Base-by-base conservation (phyloP, 2,329 filamentous ascomycete species). In the Trichoderma afroharzianum region DNA sequence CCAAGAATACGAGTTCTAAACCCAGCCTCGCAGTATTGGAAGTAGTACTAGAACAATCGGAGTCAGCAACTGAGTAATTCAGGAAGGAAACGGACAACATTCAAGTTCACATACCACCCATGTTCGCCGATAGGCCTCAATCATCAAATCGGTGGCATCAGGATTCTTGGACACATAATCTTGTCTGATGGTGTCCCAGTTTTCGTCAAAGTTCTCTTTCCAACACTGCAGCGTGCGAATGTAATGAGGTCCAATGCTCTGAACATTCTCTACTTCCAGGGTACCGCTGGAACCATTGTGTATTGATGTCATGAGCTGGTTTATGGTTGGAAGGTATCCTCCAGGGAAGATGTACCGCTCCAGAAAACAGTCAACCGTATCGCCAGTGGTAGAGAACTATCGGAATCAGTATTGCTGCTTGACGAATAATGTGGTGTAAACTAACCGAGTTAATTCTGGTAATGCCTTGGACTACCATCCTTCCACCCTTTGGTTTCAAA, bases 201-300 rank as follows among this genome's bases (percentile, higher is more conserved):
- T 72, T 14, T n/a, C 14, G 76, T 90, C 77, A 77, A 93, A 93
- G 7, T 84, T 86, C 75, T 93, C 87, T 28, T 85, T 85, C 92
- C 92, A 94, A 5, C 91, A 77, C 8, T 90, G 83, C 75, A 93
- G 79, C 0, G 91, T 90, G 76, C 91, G 91, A 24, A 88, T 86
- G 77, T 93, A 94, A 75, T 93, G 91, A 0, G 89, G 89, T 0
- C 91, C 91, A 66, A 93, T 93, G 76, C 92, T 93, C 76, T 92
- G 87, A 50, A 93, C 83, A 9, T 80, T 84, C 74, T 93, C 90
- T 1, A 93, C 86, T 14, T 93, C 86, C 9, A 93, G 83, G 0
- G 86, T 86, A 0, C 88, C 88, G 8, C 83, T 80, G 0, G 90
- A 91, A 33, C 88, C 89, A 30, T 83, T 83, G 57, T 85, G 86